Conservation (phyloP, 2,329 filamentous ascomycete genomes). For the Nigrograna mackinnonii region DNA sequence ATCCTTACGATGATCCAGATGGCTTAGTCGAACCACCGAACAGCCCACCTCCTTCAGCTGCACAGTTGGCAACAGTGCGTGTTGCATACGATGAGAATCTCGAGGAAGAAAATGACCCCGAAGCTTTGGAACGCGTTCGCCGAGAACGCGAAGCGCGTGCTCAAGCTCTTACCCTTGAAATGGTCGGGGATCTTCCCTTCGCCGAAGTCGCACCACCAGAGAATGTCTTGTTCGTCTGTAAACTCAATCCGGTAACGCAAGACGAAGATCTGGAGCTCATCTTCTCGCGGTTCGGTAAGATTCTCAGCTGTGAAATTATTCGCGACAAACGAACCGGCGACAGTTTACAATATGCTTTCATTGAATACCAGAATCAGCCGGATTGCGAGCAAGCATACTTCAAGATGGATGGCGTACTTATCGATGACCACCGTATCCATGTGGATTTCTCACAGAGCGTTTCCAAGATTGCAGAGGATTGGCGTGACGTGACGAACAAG, state of each 20-base stretch:
- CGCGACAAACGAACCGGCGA: conserved; percentile 92
- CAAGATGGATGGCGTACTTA: conserved; percentile 97
- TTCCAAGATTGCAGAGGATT: conserved; percentile 82
- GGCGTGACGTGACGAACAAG: conserved; percentile 82
- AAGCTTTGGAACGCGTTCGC: conserved; percentile 75
- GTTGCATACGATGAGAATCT: conserved; percentile 89
- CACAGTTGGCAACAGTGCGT: conserved; percentile 86
- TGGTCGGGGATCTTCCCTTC: conserved; percentile 96
- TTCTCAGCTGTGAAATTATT: conserved; percentile 94
- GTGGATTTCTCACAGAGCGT: conserved; percentile 98
- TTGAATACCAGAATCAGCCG: conserved; percentile 91
- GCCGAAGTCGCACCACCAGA: conserved; percentile 97
- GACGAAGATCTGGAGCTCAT: conserved; percentile 95
- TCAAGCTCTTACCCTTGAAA: conserved; percentile 92
- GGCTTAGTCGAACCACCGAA: conserved; percentile 76
- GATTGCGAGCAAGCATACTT: conserved; percentile 95
- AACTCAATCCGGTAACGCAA: conserved; percentile 93
- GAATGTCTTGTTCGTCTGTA: conserved; percentile 97
- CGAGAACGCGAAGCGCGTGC: conserved; percentile 90
- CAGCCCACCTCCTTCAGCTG: conserved; percentile 80
- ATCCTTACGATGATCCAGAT: conserved; percentile 83
- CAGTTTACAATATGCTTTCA: conserved; percentile 95
- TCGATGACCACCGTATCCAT: conserved; percentile 96
- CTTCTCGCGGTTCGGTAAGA: conserved; percentile 94
- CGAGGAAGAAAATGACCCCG: conserved; percentile 78